These are phyloP conservation scores for Aspergillus spinulosporus DNA, from an alignment of 2,329 filamentous ascomycete species.

Conservation along the genomic window DNA sequence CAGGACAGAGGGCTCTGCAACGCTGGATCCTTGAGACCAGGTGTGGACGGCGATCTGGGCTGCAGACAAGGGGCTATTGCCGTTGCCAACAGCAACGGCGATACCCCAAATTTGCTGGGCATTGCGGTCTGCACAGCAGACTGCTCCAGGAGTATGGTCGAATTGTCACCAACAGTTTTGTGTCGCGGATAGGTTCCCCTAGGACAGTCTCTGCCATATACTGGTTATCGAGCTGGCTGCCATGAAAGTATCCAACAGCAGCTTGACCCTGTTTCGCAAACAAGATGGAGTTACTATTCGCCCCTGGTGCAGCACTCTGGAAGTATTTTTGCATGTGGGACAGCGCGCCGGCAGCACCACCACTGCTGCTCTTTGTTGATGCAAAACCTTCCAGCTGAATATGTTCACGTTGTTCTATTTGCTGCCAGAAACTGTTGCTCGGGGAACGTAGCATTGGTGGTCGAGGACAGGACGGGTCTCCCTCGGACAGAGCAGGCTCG, in stretches of 20 bases:
- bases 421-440: not conserved
- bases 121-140: constrained; percentile 1
- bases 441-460: not conserved
- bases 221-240: not conserved
- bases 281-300: constrained; percentile 1
- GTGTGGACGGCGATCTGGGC: not conserved
- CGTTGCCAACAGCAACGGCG: not conserved
- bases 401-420: constrained; percentile 1
- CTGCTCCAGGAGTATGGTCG: not conserved
- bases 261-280: not conserved
- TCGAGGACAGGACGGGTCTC: not conserved
- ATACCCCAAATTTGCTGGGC: not conserved
- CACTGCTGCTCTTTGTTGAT: not conserved
- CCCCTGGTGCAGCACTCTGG: not conserved
- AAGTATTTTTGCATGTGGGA: constrained; percentile 6
- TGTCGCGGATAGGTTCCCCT: not conserved
- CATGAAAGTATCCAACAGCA: constrained; percentile 1
- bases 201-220: not conserved
- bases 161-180: not conserved
- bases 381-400: not conserved
- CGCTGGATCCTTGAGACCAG: not conserved
- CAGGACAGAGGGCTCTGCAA: not conserved
- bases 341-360: constrained; percentile 4
- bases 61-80: not conserved
- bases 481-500: constrained; percentile 10